phyloP scores from a whole-genome alignment of 257 asterid species.

The Mentha longifolia region DNA sequence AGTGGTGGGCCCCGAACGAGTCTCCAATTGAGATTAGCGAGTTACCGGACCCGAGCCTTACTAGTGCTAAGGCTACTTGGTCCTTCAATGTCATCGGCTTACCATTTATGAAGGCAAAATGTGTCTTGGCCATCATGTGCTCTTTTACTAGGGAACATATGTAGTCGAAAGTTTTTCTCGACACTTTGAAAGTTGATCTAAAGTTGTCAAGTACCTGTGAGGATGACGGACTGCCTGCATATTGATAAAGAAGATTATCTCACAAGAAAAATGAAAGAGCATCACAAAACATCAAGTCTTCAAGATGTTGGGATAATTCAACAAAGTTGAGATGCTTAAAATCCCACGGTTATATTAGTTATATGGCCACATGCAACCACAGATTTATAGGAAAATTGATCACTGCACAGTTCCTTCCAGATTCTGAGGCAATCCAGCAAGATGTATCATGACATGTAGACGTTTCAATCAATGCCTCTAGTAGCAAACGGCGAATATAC shows the following conservation, averaged over 20 bases:
- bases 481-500: not conserved
- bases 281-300: not conserved
- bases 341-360: not conserved
- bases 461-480: not conserved
- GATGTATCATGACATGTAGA: no score
- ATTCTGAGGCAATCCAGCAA: not conserved
- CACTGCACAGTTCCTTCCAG: slow-evolving; percentile 1
- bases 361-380: not conserved
- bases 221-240: slow-evolving; percentile 61
- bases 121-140: slow-evolving; percentile 75
- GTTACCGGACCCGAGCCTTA: slow-evolving; percentile 79
- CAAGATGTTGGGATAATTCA: not conserved
- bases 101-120: slow-evolving; percentile 66
- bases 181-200: slow-evolving; percentile 66
- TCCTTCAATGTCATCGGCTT: slow-evolving; percentile 67
- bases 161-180: slow-evolving; percentile 73
- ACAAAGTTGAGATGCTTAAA: slow-evolving; percentile 4
- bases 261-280: slow-evolving; percentile 2
- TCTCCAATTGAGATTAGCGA: slow-evolving; percentile 83
- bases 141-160: slow-evolving; percentile 71
- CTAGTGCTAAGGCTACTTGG: slow-evolving; percentile 85
- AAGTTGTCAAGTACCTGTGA: slow-evolving; percentile 54
- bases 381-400: not conserved
- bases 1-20: slow-evolving; percentile 79
- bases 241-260: slow-evolving; percentile 9